Base-by-base conservation (phyloP, 2,329 filamentous ascomycete genomes). In the Botrytis tulipae region DNA sequence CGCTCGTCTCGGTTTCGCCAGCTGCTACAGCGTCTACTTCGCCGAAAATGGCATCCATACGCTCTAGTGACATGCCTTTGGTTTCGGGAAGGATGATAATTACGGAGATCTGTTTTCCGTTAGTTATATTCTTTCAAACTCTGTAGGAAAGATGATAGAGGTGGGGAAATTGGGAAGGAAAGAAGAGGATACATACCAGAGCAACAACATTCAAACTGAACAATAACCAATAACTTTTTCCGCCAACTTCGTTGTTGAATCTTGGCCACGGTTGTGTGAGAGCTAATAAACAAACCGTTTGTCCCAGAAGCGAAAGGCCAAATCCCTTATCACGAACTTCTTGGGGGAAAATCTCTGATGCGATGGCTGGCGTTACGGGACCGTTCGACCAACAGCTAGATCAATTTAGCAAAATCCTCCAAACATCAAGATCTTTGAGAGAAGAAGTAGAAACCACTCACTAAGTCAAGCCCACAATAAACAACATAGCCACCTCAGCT, bases 41-140 rank as follows among this genome's bases (percentile, higher is more conserved):
- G 42, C 78, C 85, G 85, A 89, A 89, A 5, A 88, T 82, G 81
- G 75, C 61, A 20, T 89, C 87, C 82, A 88, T 87, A 48, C 85
- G 85, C 77, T 89, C 87, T 5, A 89, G 83, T 4, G 85, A 63
- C 61, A 63, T 63, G n/a, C 85, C 85, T 78, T 87, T 88, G 3
- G 87, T 89, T 78, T 89, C 87, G 0, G 87, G 87, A 1, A 89
- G 80, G 65, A 84, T 84, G 77, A 86, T 84, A 75, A 83, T 87
- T 4, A 87, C 83, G 78, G 85, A 88, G 7, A 85, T 74, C 71
- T 73, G 4, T 44, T 67, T 46, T 59, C 12, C 1, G n/a, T 65
- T 65, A 44, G 8, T 20, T 44, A 4, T 16, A 18, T 54, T 29
- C 2, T 16, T 18, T 29, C n/a, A 4, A 29, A 8, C 2, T 25